Conservation (phyloP, 2,329 filamentous ascomycete genomes). For the Meredithiella fracta region DNA sequence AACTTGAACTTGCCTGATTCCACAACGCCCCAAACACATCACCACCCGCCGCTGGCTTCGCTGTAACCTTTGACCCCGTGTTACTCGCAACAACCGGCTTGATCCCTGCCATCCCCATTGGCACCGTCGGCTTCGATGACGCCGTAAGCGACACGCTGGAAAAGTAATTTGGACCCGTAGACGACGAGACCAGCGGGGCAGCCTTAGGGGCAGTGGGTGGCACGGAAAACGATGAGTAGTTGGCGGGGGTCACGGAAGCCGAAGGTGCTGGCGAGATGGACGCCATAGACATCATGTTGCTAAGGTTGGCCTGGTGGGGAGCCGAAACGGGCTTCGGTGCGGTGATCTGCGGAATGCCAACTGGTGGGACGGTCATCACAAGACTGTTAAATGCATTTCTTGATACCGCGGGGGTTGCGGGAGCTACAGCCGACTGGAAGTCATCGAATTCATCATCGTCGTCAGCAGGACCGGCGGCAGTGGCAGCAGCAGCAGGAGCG, state of each 20-base stretch:
- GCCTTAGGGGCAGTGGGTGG: slow-evolving; percentile 21
- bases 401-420: slow-evolving; percentile 27
- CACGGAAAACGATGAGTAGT: slow-evolving; percentile 47
- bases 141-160: slow-evolving; percentile 45
- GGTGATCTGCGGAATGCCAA: slow-evolving; percentile 37
- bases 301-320: slow-evolving; percentile 63
- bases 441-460: slow-evolving; percentile 95
- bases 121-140: not conserved
- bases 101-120: slow-evolving; percentile 3
- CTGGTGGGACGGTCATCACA: slow-evolving; percentile 31
- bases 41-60: slow-evolving; percentile 41
- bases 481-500: slow-evolving; percentile 23
- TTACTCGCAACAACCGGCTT: slow-evolving; percentile 21
- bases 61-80: slow-evolving; percentile 30
- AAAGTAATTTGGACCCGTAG: slow-evolving; percentile 82
- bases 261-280: slow-evolving; percentile 62
- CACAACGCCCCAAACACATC: slow-evolving; percentile 87
- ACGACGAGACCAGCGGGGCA: slow-evolving; percentile 39
- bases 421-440: slow-evolving; percentile 69
- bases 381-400: slow-evolving; percentile 20
- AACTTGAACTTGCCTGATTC: slow-evolving; percentile 53
- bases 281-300: slow-evolving; percentile 61
- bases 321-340: slow-evolving; percentile 71
- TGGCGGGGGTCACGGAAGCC: slow-evolving; percentile 36
- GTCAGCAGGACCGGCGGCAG: slow-evolving; percentile 22